Percentiles rank a stretch among this genome's conserved stretches.
Conservation (phyloP, 257 asterid species). For the Solanum boliviense region DNA sequence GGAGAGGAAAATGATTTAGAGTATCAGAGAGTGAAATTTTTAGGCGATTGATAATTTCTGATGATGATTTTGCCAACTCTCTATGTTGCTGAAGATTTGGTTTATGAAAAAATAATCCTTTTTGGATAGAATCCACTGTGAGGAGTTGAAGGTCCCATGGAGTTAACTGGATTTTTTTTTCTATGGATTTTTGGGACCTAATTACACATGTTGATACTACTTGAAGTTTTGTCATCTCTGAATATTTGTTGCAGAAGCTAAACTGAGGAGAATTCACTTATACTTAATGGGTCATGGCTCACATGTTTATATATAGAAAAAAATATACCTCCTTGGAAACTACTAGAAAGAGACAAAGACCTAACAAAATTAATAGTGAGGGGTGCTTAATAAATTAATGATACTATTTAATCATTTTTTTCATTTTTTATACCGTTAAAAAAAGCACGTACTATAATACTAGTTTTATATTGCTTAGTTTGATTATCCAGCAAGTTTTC, state of each 20-base stretch:
- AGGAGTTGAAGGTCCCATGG: slow-evolving; percentile 30
- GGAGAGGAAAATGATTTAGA: slow-evolving; percentile 38
- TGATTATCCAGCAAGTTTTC: not conserved
- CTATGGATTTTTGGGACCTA: not conserved
- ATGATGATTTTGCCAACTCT: not conserved
- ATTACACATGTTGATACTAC: slow-evolving; percentile 9
- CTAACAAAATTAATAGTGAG: not conserved
- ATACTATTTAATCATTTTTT: too few species aligned
- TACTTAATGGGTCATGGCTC: not conserved
- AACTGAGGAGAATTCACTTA: not conserved
- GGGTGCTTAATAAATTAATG: too few species aligned
- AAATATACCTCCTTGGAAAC: too few species aligned
- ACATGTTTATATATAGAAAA: not conserved
- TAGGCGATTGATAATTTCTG: slow-evolving; percentile 11
- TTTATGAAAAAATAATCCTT: slow-evolving; percentile 25
- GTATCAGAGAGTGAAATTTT: slow-evolving; percentile 32
- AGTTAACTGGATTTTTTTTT: not conserved
- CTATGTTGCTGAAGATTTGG: slow-evolving; percentile 3
- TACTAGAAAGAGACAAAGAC: too few species aligned
- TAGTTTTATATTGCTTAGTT: too few species aligned
- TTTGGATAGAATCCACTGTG: slow-evolving; percentile 18
- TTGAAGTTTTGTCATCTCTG: slow-evolving; percentile 4
- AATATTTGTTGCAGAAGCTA: not conserved
- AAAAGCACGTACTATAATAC: too few species aligned
- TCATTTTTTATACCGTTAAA: too few species aligned